Base-by-base conservation (phyloP, 768 basidiomycete genomes). In the Trametes elegans region DNA sequence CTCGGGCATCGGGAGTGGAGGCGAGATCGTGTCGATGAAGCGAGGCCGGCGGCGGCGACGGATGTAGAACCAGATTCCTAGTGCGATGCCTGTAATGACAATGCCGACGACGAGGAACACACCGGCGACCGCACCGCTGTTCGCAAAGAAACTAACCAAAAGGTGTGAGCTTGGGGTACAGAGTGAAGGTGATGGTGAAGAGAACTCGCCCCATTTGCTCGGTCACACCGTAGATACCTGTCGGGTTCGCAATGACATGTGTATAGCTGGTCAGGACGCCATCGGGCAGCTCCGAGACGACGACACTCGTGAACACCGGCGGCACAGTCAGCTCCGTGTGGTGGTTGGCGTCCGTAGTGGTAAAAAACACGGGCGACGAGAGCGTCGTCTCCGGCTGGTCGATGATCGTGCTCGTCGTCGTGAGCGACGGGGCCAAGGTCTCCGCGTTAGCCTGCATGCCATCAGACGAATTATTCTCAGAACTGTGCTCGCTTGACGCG, bases 81-180 rank as follows among this genome's bases (percentile, higher is more conserved):
- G 67, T 7, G 76, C 60, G 21, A 84, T 58, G 0, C 74, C 75
- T 1, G 79, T 76, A 5, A 77, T 72, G 32, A 78, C 70, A 19
- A 92, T 64, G 7, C 85, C 89, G 38, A 86, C 77, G 10, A 76
- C 82, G 7, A 87, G 75, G 67, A 92, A 91, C n/a, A 84, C 81
- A 7, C 86, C 89, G 2, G 84, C 82, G 3, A 90, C 83, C 9
- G 84, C 84, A 2, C 84, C 82, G 26, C 75, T 82, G 64, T 91
- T 84, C 41, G 73, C 70, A 61, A 90, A 80, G 70, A 90, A 85
- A 10, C 82, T 84, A 51, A 13, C 7, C n/a, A n/a, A 21, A 27
- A 3, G 19, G 28, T 46, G 10, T 32, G 42, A 21, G 47, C 11
- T 7, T 44, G n/a, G n/a, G n/a, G n/a, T 14, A 39, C 21, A 29